Base-by-base conservation (phyloP, 192 early-diverging fungal genomes). In the Entophlyctis luteolus region DNA sequence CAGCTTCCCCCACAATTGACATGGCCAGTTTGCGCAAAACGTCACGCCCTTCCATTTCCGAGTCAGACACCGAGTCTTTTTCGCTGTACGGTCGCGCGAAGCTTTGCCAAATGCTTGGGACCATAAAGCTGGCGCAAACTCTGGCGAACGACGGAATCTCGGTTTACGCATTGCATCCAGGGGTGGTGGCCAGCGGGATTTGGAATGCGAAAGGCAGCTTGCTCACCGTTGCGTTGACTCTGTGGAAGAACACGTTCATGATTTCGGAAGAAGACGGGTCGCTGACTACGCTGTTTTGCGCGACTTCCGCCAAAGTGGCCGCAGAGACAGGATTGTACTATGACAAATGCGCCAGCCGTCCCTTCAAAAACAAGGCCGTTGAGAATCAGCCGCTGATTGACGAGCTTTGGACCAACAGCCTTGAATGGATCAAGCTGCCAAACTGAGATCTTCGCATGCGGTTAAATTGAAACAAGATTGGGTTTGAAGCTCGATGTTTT, bases 251-350 rank as follows among this genome's bases (percentile, higher is more conserved):
- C 32, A 45, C 8, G 35, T 59, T 59, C 23, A 58, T 65, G 48
- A 58, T 65, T 12, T 22, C 55, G 55, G 62, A 65, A 31, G 62
- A 65, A 29, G 18, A 65, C 6, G 62, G 62, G 8, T 20, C 55
- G 14, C 60, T 65, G 31, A 65, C 62, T 14, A 65, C 62, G 20
- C 54, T 65, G 33, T 65, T 63, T 38, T 65, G 62, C 56, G 31
- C 55, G 18, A 60, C 56, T 56, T 14, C 62, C 10, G 25, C 8
- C 10, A 57, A 65, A 59, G 32, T n/a, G 6, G 62, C 14, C 8
- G 56, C 8, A 8, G 55, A 52, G 6, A 14, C n/a, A 8, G 50
- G 57, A 14, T 14, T 28, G 25, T 52, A 18, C 25, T 52, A 22
- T 23, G 50, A 52, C 6, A 27, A 52, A 10, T 52, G 50, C 25